phyloP scores from a whole-genome alignment of 169 alveolate species.

The Cyclospora cayetanensis region DNA sequence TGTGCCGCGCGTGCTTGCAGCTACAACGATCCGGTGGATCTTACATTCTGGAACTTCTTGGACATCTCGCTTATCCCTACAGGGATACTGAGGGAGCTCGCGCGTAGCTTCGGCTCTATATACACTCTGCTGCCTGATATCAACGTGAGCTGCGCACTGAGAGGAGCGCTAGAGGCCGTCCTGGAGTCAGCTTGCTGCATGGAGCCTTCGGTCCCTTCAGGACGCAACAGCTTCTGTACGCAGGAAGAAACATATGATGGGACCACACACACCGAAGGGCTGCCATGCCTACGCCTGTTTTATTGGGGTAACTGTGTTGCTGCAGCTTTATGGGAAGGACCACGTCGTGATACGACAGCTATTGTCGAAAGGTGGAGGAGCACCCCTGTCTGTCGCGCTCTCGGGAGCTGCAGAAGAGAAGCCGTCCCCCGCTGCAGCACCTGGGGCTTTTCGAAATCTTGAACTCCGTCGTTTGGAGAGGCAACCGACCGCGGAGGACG shows the following conservation, averaged over 20 bases:
- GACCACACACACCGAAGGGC: not conserved
- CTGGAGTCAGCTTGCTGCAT: not conserved
- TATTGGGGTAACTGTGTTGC: not conserved
- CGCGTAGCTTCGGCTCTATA: constrained; percentile 61
- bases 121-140: constrained; percentile 64
- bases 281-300: no score
- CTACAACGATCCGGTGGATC: constrained; percentile 57
- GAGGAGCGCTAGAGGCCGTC: not conserved
- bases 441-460: not conserved
- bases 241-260: no score
- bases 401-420: not conserved
- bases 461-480: not conserved
- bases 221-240: not conserved
- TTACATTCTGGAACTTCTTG: constrained; percentile 45
- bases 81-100: constrained; percentile 30
- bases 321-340: constrained; percentile 42
- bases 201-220: not conserved
- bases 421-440: not conserved
- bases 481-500: not conserved
- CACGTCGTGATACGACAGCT: constrained; percentile 34
- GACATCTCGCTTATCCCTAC: constrained; percentile 64
- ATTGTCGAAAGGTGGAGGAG: not conserved
- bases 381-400: not conserved
- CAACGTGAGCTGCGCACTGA: not conserved
- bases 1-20: not conserved